Evolutionary conservation across 2,329 filamentous ascomycete genomes (phyloP), one percentile per base, ranked within the genome.

Genomic region (Claviceps lovelessii): DNA sequence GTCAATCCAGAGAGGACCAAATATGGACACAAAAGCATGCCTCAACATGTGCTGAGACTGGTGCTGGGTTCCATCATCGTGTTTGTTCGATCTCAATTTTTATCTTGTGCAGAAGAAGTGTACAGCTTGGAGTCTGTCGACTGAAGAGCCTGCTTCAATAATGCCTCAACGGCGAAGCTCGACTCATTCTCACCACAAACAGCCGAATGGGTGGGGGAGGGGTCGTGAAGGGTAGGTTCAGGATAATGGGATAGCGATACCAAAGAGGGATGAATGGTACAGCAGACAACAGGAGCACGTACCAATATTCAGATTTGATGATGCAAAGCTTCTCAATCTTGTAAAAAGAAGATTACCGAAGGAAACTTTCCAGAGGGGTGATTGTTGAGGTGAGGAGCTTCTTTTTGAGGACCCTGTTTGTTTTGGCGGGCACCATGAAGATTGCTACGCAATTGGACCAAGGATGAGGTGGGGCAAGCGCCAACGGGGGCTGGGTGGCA

Each of bases 391-490:
- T 39, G 15, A 55, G 50, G 51, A 17, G 39, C 23, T 41, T 42
- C 39, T 42, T 55, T 55, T 57, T 50, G 47, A 37, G 31, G 47
- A n/a, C 47, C 47, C 47, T 52, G 29, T 45, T 55, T 49, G 49
- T 45, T 55, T 33, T 46, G 55, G 55, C 53, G 53, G 55, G 49
- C 53, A 35, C 19, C 17, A 45, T 48, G 29, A 50, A 49, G 49
- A 35, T 52, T 55, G 49, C 50, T 45, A 28, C 44, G 45, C 50
- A 55, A 54, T 46, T 49, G 53, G 53, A 23, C 28, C 48, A 58
- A 56, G 57, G 44, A 52, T 56, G 29, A 58, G 58, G 61, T 64
- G 62, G 62, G 62, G 62, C 55, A 58, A 33, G 46, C 33, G 13
- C 33, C n/a, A 51, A 46, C 41, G 29, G 19, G 31, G 51, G 33